Percentiles rank a stretch among this genome's conserved stretches.
Evolutionary conservation across 176 grass and related monocot species (phyloP).

Genomic region (Oryza meyeriana): DNA sequence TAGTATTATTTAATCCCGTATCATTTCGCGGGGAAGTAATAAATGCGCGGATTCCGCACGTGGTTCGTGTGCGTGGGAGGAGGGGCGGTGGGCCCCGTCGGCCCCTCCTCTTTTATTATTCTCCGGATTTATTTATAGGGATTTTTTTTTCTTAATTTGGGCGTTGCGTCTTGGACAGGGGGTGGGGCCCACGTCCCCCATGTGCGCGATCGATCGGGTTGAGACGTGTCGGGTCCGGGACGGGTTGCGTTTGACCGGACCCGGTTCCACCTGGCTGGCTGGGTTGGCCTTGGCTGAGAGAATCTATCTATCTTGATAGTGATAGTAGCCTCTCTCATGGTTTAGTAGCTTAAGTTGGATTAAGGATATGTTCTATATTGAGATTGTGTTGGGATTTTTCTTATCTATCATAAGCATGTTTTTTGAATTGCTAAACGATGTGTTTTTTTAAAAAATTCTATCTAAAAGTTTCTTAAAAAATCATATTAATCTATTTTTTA

Average conservation of each 20-base stretch:
- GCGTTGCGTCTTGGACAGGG: too few species aligned
- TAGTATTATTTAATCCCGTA: neutral
- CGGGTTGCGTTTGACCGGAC: neutral
- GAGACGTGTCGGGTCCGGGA: neutral
- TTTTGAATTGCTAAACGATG: too few species aligned
- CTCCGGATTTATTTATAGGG: neutral
- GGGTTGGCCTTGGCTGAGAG: too few species aligned
- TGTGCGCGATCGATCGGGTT: neutral
- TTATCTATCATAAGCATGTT: too few species aligned
- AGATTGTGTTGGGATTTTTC: too few species aligned
- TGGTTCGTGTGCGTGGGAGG: constrained; percentile 20
- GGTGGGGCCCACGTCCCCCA: neutral
- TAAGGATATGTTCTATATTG: too few species aligned
- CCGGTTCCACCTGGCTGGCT: neutral
- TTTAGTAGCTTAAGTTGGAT: too few species aligned
- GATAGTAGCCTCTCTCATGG: too few species aligned
- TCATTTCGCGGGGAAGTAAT: neutral
- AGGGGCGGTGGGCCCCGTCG: neutral
- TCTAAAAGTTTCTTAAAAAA: too few species aligned
- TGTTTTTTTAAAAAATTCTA: too few species aligned
- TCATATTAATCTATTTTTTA: too few species aligned
- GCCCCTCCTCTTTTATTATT: neutral
- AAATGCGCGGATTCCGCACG: constrained; percentile 28
- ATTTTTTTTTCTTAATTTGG: neutral
- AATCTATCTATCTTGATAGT: neutral